phyloP scores from a whole-genome alignment of 1,284 basidiomycete species.

The Anthracocystis walkeri region DNA sequence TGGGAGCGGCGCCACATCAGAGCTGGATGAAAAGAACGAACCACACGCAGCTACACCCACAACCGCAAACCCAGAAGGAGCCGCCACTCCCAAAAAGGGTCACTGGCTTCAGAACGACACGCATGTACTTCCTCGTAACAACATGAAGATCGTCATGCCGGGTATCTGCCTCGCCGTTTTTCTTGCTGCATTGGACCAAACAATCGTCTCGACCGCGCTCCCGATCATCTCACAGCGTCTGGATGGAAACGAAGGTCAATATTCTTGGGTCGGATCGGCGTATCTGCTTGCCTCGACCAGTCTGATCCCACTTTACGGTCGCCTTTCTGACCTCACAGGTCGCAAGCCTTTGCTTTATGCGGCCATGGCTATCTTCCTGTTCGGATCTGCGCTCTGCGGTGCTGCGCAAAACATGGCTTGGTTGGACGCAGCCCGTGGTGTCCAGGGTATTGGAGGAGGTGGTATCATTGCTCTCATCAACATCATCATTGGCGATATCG shows the following conservation, averaged over 20 bases:
- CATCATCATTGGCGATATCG: conserved; percentile 84
- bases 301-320: conserved; percentile 67
- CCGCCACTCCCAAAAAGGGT: conserved; percentile 8
- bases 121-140: conserved; percentile 56
- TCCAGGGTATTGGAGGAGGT: conserved; percentile 86
- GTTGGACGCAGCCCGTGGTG: conserved; percentile 80
- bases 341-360: conserved; percentile 79
- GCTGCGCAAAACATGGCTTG: conserved; percentile 81
- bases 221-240: conserved; percentile 63
- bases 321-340: conserved; percentile 70
- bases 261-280: conserved; percentile 71
- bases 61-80: neutral
- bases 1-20: conserved; percentile 9
- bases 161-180: conserved; percentile 53
- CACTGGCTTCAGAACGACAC: conserved; percentile 58
- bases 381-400: conserved; percentile 84
- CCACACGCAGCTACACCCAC: neutral
- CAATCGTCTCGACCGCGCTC: conserved; percentile 69
- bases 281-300: conserved; percentile 71
- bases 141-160: conserved; percentile 59
- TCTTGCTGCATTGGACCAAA: conserved; percentile 67
- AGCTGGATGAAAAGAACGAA: conserved; percentile 26
- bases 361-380: conserved; percentile 79
- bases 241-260: conserved; percentile 44
- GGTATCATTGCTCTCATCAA: conserved; percentile 75